These are phyloP conservation scores for Euphrasia arctica DNA, from an alignment of 305 asterid species.

Conservation along the genomic window DNA sequence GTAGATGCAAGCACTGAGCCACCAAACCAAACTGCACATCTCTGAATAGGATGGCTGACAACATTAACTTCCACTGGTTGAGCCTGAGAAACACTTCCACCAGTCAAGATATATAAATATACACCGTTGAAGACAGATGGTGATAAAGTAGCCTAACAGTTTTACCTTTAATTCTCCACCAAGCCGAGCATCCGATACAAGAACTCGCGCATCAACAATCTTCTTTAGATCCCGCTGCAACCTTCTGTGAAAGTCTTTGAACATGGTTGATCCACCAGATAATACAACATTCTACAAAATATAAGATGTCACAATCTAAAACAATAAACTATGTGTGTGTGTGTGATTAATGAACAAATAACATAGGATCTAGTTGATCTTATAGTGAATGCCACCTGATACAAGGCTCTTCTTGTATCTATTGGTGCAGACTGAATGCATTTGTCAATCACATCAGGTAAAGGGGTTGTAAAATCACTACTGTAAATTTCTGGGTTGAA, in stretches of 20 bases:
- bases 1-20: conserved; percentile 95
- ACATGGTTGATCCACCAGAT: conserved; percentile 97
- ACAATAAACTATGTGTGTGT: conserved; percentile 6
- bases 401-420: conserved; percentile 94
- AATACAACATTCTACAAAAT: conserved; percentile 74
- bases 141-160: conserved; percentile 19
- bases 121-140: neutral
- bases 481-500: conserved; percentile 87
- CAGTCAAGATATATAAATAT: neutral
- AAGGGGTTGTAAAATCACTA: conserved; percentile 66
- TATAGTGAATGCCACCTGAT: conserved; percentile 52
- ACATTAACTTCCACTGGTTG: conserved; percentile 92
- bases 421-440: conserved; percentile 95
- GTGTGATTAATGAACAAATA: neutral
- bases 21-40: conserved; percentile 97
- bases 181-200: conserved; percentile 58
- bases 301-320: neutral
- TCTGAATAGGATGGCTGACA: conserved; percentile 90
- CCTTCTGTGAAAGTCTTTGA: conserved; percentile 85
- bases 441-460: conserved; percentile 76
- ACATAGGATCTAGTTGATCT: conserved; percentile 7
- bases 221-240: conserved; percentile 85
- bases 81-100: conserved; percentile 45
- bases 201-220: conserved; percentile 80
- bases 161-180: conserved; percentile 67